phyloP scores from a whole-genome alignment of 306 rosid genomes.

The Prinsepia uniflora region DNA sequence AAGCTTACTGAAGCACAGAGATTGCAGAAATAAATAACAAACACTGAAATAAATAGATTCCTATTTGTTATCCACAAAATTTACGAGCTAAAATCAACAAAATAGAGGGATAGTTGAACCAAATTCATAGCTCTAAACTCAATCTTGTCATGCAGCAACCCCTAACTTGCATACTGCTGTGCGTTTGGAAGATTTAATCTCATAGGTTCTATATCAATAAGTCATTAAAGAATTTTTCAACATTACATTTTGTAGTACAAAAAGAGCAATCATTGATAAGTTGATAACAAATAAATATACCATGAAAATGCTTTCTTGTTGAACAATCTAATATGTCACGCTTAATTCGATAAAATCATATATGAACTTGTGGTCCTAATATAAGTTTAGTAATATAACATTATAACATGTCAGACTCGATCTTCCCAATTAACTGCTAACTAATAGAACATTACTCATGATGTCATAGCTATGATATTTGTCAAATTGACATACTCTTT shows the following conservation, averaged over 20 bases:
- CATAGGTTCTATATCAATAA: not conserved
- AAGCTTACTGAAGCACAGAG: slow-evolving; percentile 51
- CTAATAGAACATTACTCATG: not conserved
- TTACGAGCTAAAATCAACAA: not conserved
- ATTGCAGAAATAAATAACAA: not conserved
- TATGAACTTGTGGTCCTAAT: not conserved
- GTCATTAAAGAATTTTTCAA: not conserved
- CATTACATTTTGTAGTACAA: not conserved
- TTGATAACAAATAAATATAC: too few relatives aligned
- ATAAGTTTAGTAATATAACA: not conserved
- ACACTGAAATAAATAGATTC: too few relatives aligned
- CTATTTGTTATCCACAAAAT: not conserved
- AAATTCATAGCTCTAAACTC: not conserved
- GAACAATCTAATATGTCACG: not conserved
- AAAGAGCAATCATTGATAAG: not conserved
- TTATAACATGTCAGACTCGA: not conserved
- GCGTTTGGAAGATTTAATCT: not conserved
- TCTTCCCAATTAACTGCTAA: not conserved
- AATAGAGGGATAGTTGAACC: not conserved
- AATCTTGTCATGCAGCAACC: not conserved
- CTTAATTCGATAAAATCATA: not conserved
- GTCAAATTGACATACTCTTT: not conserved
- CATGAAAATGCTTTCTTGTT: not conserved
- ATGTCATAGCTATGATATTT: not conserved
- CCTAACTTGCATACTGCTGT: not conserved